These are phyloP conservation scores for Cryptococcus neoformans DNA, from an alignment of 1,284 basidiomycete genomes.

Conservation along the genomic window DNA sequence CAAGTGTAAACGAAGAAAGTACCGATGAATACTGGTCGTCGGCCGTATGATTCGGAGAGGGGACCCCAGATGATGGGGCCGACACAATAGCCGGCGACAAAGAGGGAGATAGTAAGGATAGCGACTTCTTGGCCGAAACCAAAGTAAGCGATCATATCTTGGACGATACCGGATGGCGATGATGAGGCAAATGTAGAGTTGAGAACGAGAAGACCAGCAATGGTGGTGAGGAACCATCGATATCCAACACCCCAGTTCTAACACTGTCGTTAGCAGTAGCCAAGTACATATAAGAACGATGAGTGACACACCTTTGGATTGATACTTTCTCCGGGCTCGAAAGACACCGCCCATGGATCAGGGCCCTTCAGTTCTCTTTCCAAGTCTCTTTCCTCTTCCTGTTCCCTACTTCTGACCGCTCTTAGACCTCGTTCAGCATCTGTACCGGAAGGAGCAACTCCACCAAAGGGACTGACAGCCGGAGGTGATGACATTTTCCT, in stretches of 20 bases:
- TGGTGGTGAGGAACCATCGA: constrained; percentile 63
- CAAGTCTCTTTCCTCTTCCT: constrained; percentile 34
- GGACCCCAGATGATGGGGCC: constrained; percentile 63
- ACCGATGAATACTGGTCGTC: constrained; percentile 63
- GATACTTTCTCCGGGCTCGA: constrained; percentile 43
- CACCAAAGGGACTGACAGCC: constrained; percentile 36
- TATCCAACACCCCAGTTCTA: constrained; percentile 60
- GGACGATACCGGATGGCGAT: constrained; percentile 42
- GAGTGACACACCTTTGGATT: constrained; percentile 46
- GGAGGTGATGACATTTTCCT: constrained; percentile 28
- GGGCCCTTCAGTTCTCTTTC: constrained; percentile 31
- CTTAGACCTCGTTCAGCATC: constrained; percentile 43
- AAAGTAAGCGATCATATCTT: constrained; percentile 55
- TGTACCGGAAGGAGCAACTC: constrained; percentile 29
- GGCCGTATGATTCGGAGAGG: constrained; percentile 55
- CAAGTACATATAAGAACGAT: neutral
- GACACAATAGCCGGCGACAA: constrained; percentile 53
- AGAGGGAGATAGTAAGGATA: constrained; percentile 47
- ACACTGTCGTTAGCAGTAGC: neutral
- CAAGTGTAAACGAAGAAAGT: constrained; percentile 64
- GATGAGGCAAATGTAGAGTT: constrained; percentile 57
- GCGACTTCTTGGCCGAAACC: constrained; percentile 58
- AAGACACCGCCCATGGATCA: constrained; percentile 43
- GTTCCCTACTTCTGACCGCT: constrained; percentile 38
- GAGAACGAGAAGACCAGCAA: constrained; percentile 62